These are phyloP conservation scores for Plasmodium vivax DNA, from an alignment of 169 alveolate species.

Conservation along the genomic window DNA sequence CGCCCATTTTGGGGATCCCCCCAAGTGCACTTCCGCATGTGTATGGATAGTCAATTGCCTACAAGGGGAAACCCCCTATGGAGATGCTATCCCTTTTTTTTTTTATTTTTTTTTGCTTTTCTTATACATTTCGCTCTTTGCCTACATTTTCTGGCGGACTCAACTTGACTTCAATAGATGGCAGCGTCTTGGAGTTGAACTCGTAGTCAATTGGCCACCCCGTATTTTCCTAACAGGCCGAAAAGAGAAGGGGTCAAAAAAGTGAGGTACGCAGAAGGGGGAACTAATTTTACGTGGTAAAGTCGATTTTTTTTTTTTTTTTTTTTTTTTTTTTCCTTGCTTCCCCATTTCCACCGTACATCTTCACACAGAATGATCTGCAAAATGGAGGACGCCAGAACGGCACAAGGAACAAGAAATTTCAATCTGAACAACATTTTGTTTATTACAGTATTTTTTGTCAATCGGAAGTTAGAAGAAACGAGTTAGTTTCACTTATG, in stretches of 20 bases:
- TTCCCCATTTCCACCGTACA: slow-evolving; percentile 14
- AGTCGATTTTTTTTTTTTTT: not conserved
- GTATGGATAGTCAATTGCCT: not conserved
- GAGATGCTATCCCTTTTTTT: not conserved
- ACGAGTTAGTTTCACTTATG: not conserved
- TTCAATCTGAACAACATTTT: slow-evolving; percentile 48
- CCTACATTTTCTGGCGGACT: slow-evolving; percentile 85
- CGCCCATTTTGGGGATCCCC: not conserved
- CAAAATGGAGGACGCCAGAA: slow-evolving; percentile 34
- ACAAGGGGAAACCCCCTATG: not conserved
- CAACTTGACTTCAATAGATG: slow-evolving; percentile 85
- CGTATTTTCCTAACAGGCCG: slow-evolving; percentile 14
- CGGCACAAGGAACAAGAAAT: slow-evolving; percentile 24
- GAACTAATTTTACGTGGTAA: not conserved
- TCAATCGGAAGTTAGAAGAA: not conserved
- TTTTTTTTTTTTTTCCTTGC: not conserved
- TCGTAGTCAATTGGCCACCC: slow-evolving; percentile 65
- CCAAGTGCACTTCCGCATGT: not conserved
- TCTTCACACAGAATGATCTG: slow-evolving; percentile 28
- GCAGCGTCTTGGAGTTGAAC: slow-evolving; percentile 79
- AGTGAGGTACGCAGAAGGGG: not conserved
- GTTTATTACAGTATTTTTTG: not conserved
- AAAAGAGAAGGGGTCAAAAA: not conserved
- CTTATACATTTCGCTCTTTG: not conserved
- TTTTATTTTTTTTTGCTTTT: not conserved